Conservation (phyloP, 2,329 filamentous ascomycete genomes). For the Aspergillus clavatus region DNA sequence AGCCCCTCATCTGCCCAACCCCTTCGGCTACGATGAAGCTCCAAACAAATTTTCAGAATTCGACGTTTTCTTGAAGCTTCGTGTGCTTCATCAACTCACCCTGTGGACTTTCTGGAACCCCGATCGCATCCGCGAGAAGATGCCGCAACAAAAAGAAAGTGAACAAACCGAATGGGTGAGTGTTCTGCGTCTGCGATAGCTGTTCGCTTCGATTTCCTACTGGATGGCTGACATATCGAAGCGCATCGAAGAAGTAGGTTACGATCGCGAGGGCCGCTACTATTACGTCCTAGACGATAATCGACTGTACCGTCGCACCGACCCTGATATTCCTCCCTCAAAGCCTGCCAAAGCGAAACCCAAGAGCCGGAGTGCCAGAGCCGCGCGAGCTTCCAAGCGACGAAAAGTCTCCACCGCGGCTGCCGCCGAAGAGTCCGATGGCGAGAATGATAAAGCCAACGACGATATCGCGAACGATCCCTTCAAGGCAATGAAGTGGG, state of each 20-base stretch:
- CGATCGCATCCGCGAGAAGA: conserved; percentile 78
- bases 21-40: conserved; percentile 73
- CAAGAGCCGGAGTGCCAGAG: conserved; percentile 62
- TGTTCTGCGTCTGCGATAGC: conserved; percentile 7
- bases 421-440: conserved; percentile 39
- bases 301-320: conserved; percentile 81
- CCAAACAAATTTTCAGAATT: conserved; percentile 74
- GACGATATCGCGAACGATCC: conserved; percentile 51
- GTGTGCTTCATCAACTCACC: conserved; percentile 79
- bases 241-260: conserved; percentile 57
- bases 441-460: conserved; percentile 39
- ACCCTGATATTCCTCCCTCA: conserved; percentile 58
- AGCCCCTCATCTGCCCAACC: conserved; percentile 67
- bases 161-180: conserved; percentile 82
- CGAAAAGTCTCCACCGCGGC: conserved; percentile 49
- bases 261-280: conserved; percentile 78
- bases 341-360: conserved; percentile 57
- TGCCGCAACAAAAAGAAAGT: conserved; percentile 73
- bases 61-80: conserved; percentile 72
- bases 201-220: not conserved
- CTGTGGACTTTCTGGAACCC: conserved; percentile 84
- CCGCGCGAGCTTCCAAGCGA: conserved; percentile 65
- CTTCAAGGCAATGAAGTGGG: conserved; percentile 77
- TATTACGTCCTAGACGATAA: conserved; percentile 95
- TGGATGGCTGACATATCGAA: conserved; percentile 21